phyloP scores from a whole-genome alignment of 2,329 filamentous ascomycete species.

The Cladosporium sp. region DNA sequence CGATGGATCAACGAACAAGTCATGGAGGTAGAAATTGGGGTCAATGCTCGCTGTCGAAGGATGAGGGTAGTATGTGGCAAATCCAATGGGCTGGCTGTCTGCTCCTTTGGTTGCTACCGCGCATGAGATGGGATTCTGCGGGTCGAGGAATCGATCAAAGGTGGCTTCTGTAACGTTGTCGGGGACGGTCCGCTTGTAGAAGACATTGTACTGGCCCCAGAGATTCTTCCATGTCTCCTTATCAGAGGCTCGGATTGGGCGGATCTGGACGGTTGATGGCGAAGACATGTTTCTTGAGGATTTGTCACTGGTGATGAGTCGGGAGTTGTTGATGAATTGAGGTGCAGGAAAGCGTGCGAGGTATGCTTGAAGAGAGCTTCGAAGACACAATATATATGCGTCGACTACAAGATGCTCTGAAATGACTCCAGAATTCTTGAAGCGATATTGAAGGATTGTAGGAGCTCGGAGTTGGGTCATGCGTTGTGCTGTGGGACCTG shows the following conservation, averaged over 20 bases:
- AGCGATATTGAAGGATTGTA: not conserved
- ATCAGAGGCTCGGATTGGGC: slow-evolving; percentile 10
- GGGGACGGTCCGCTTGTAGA: slow-evolving; percentile 20
- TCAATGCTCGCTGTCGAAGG: slow-evolving; percentile 10
- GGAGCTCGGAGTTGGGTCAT: not conserved
- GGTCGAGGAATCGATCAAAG: slow-evolving; percentile 18
- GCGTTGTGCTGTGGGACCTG: not conserved
- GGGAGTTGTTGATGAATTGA: not conserved
- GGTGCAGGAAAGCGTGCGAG: not conserved
- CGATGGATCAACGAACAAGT: slow-evolving; percentile 17
- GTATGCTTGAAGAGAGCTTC: not conserved
- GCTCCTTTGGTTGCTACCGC: slow-evolving; percentile 3
- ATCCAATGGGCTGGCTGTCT: slow-evolving; percentile 1
- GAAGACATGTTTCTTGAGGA: not conserved
- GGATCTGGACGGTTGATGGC: slow-evolving; percentile 5
- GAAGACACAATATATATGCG: not conserved
- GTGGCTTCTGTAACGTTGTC: slow-evolving; percentile 15
- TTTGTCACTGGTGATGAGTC: not conserved
- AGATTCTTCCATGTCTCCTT: slow-evolving; percentile 17
- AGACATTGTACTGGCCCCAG: slow-evolving; percentile 19
- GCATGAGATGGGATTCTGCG: slow-evolving; percentile 1
- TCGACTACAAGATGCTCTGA: not conserved
- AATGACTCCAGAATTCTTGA: not conserved
- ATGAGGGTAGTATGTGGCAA: slow-evolving; percentile 14
- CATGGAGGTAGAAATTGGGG: slow-evolving; percentile 18